These are phyloP conservation scores for Tubosaeta brunneosetosa DNA, from an alignment of 768 basidiomycete genomes.

Conservation along the genomic window DNA sequence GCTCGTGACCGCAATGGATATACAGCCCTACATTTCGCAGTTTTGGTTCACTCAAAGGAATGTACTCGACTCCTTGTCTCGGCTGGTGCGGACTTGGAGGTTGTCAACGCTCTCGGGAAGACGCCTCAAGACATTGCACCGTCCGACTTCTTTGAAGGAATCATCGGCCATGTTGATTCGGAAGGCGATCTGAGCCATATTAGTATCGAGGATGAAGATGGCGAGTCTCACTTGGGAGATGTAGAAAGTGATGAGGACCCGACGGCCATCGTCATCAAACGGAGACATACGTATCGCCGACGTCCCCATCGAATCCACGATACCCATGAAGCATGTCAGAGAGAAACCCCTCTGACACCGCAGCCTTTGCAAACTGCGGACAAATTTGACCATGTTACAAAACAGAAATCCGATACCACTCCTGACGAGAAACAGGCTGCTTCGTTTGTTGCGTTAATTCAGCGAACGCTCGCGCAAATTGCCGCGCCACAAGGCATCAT, in stretches of 20 bases:
- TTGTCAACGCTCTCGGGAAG: conserved; percentile 68
- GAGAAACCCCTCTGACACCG: not conserved
- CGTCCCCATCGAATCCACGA: conserved; percentile 14
- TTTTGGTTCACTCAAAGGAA: conserved; percentile 53
- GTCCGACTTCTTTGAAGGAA: conserved; percentile 41
- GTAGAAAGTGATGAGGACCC: conserved; percentile 60
- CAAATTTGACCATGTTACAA: conserved; percentile 20
- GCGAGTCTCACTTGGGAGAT: conserved; percentile 66
- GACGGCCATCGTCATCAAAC: conserved; percentile 28
- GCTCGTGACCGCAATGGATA: conserved; percentile 84
- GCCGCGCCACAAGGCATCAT: conserved; percentile 57
- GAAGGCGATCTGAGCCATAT: conserved; percentile 24
- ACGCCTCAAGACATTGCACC: conserved; percentile 61
- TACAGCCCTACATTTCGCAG: conserved; percentile 87
- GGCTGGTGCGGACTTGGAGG: conserved; percentile 75
- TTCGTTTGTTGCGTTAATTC: conserved; percentile 65
- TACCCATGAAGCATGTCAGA: conserved; percentile 10
- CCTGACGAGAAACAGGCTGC: conserved; percentile 38
- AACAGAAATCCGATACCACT: conserved; percentile 11
- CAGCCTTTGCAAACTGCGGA: conserved; percentile 2
- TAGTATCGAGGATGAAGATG: conserved; percentile 35
- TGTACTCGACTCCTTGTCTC: conserved; percentile 67
- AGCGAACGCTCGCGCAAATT: conserved; percentile 62
- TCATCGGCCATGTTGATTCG: conserved; percentile 12
- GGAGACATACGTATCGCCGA: conserved; percentile 33